A percentile compares a stretch with the other conserved stretches of the same genome.
phyloP scores from a whole-genome alignment of 768 basidiomycete species.

The Leccinum sublutescens region DNA sequence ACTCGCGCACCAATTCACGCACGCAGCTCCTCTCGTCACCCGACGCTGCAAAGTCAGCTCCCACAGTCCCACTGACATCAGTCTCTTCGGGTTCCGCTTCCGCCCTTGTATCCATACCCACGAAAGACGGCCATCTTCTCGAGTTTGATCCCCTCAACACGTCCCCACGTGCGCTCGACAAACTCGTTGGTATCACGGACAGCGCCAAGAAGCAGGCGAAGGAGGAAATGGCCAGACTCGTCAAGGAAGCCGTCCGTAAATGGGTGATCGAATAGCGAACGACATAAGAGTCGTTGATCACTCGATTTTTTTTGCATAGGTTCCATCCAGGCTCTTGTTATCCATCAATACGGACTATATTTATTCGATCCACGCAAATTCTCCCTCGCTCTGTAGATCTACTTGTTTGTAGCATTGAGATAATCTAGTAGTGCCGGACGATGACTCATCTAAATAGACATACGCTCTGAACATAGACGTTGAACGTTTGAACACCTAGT shows the following conservation, averaged over 20 bases:
- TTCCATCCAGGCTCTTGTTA: conserved; percentile 1
- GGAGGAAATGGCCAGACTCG: conserved; percentile 69
- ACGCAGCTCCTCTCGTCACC: conserved; percentile 17
- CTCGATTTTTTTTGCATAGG: conserved; percentile 2
- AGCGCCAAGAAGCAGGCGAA: conserved; percentile 82
- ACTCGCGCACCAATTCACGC: conserved; percentile 47
- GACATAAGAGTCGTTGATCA: neutral
- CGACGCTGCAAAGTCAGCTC: neutral
- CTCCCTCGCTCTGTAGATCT: conserved; percentile 11
- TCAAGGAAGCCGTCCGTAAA: conserved; percentile 71
- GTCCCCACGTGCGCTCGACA: conserved; percentile 69
- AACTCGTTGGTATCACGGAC: conserved; percentile 73
- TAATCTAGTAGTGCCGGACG: conserved; percentile 7
- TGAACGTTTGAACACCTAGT: no score
- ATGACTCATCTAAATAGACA: neutral
- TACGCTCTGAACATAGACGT: neutral
- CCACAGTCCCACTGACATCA: neutral
- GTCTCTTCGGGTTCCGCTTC: conserved; percentile 34
- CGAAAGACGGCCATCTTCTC: conserved; percentile 75
- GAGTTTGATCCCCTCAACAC: conserved; percentile 82
- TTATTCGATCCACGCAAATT: conserved; percentile 11
- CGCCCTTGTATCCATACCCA: conserved; percentile 75
- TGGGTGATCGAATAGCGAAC: conserved; percentile 57
- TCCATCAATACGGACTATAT: conserved; percentile 5
- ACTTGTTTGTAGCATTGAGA: conserved; percentile 18